Evolutionary conservation across 176 grass and related monocot species (phyloP), one percentile per base, ranked within the genome.

Genomic region (Rhynchospora breviuscula): DNA sequence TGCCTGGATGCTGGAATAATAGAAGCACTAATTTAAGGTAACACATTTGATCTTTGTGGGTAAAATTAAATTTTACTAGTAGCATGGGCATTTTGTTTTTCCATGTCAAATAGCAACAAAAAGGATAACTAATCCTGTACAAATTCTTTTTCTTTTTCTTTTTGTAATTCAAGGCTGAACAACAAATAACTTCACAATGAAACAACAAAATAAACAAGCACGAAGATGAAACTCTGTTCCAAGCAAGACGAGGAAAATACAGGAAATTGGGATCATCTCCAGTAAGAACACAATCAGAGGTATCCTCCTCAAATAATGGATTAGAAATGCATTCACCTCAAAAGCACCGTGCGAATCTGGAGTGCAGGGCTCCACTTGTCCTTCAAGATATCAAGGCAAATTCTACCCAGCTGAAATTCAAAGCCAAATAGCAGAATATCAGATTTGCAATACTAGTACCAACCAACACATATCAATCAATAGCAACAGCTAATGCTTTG

Each of bases 351-450:
- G 75, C 94, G 87, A 67, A 97, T 97, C 89, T 93, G 94, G 87
- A 97, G 94, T 63, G 89, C 91, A 17, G 94, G 94, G 79, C 91
- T 97, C 94, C 94, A 97, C 86, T 97, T 97, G 79, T 97, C 94
- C 89, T 97, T 97, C 9, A 97, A 90, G 83, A 97, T 97, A 85
- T 97, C 91, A 15, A 97, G 91, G 86, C 94, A 97, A 88, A 97
- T 97, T 88, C 94, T 93, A 84, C 94, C 96, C 91, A 98, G 93
- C 96, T 98, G 63, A 53, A 86, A 56, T 59, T 75, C 18, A 58
- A 70, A 23, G 14, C 12, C 54, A 77, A 77, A 29, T 29, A 56
- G 18, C 25, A 14, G 21, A 52, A 57, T 53, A 57, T 78, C 49
- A 78, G 73, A 78, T 57, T 15, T 78, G 56, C 25, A 78, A 57